Conservation (phyloP, 768 basidiomycete genomes). For the Dacryopinax spathularia region DNA sequence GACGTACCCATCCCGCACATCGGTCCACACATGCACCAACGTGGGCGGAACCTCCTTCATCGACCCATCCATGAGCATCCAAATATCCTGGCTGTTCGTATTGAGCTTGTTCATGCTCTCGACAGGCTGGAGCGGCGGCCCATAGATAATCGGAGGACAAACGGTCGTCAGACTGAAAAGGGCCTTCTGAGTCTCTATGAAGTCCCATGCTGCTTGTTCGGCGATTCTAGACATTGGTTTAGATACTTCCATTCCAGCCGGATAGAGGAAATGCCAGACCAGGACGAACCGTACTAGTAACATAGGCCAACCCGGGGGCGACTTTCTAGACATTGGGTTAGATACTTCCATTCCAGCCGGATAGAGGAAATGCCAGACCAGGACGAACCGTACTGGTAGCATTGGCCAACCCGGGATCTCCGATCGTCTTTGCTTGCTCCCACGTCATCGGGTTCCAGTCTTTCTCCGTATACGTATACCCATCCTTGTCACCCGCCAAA, state of each 20-base stretch:
- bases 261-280: too few relatives aligned
- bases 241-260: too few relatives aligned
- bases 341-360: too few relatives aligned
- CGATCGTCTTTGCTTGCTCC: conserved; percentile 9
- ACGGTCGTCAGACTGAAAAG: conserved; percentile 13
- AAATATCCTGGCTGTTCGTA: conserved; percentile 6
- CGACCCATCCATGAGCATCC: conserved; percentile 2
- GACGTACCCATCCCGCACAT: not conserved
- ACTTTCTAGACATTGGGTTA: too few relatives aligned
- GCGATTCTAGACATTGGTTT: too few relatives aligned
- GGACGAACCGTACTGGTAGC: too few relatives aligned
- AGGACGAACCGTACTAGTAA: too few relatives aligned
- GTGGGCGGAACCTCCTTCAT: not conserved
- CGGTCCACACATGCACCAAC: not conserved
- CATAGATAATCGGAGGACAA: conserved; percentile 9
- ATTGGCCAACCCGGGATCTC: too few relatives aligned
- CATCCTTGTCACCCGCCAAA: not conserved
- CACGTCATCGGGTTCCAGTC: conserved; percentile 15
- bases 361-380: too few relatives aligned
- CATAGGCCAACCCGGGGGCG: too few relatives aligned
- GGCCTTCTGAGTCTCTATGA: conserved; percentile 7
- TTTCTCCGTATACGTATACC: conserved; percentile 12
- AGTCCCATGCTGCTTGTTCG: conserved; percentile 16
- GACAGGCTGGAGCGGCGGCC: conserved; percentile 8
- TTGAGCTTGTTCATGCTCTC: conserved; percentile 3